A percentile compares a stretch with the other conserved stretches of the same genome.
phyloP scores from a whole-genome alignment of 1,284 basidiomycete genomes.

The Microbotryum intermedium region DNA sequence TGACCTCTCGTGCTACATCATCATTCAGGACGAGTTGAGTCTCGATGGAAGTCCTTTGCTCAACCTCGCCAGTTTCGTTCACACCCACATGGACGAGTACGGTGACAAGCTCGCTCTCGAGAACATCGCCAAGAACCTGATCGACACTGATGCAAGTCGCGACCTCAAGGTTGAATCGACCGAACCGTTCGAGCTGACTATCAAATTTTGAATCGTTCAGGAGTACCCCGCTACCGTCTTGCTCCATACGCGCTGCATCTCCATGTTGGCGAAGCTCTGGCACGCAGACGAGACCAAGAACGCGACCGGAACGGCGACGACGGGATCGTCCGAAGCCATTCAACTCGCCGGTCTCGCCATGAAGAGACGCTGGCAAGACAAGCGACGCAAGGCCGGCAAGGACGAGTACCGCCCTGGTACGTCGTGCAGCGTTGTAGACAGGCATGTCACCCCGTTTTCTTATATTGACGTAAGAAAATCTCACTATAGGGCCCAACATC shows the following conservation, averaged over 20 bases:
- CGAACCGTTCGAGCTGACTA: neutral
- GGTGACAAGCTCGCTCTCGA: conserved; percentile 54
- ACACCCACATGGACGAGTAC: conserved; percentile 33
- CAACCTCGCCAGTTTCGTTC: conserved; percentile 61
- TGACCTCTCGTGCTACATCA: conserved; percentile 51
- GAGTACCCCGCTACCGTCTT: conserved; percentile 11
- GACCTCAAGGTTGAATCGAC: conserved; percentile 36
- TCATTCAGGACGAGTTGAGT: conserved; percentile 73
- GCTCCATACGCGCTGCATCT: conserved; percentile 71
- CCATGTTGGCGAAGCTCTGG: conserved; percentile 87
- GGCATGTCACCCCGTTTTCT: conserved; percentile 20
- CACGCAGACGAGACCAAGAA: conserved; percentile 64
- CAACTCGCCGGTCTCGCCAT: conserved; percentile 63
- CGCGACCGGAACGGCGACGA: conserved; percentile 84
- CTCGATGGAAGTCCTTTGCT: conserved; percentile 69
- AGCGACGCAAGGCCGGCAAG: conserved; percentile 75
- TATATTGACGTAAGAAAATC: conserved; percentile 10
- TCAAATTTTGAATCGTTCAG: neutral
- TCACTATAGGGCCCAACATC: conserved; percentile 47
- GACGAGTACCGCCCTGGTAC: conserved; percentile 43
- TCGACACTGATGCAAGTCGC: conserved; percentile 78
- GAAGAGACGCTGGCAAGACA: conserved; percentile 89
- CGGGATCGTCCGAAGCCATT: conserved; percentile 70
- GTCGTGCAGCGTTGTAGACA: conserved; percentile 1
- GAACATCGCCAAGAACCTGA: conserved; percentile 69